These are phyloP conservation scores for Cercospora sp. DNA, from an alignment of 2,329 filamentous ascomycete species.

Conservation along the genomic window DNA sequence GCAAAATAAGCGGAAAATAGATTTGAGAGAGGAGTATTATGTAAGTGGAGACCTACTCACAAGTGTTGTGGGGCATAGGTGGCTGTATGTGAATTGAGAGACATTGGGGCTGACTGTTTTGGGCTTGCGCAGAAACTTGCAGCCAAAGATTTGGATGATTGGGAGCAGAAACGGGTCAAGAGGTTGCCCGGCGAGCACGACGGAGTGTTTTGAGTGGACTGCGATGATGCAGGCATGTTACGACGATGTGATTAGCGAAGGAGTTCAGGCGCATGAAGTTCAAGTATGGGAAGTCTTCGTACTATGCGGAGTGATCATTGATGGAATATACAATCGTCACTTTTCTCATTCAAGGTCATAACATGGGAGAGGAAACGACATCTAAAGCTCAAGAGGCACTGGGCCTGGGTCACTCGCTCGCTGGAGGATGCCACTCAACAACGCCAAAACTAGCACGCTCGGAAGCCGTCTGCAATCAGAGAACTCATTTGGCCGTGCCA, in stretches of 20 bases:
- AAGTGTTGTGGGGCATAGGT: no score
- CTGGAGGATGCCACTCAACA: slow-evolving; percentile 2
- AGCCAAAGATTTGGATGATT: slow-evolving; percentile 88
- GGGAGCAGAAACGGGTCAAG: slow-evolving; percentile 95
- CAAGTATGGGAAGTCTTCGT: background rate
- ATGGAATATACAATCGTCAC: background rate
- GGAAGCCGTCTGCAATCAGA: background rate
- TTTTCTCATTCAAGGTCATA: background rate
- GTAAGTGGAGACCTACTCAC: slow-evolving; percentile 36
- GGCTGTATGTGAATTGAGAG: no score
- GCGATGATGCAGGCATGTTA: background rate
- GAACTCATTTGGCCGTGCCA: slow-evolving; percentile 17
- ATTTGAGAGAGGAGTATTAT: slow-evolving; percentile 84
- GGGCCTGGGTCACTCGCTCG: background rate
- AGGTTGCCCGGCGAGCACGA: slow-evolving; percentile 87
- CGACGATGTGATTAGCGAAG: background rate
- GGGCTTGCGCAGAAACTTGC: slow-evolving; percentile 63
- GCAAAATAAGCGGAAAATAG: slow-evolving; percentile 67
- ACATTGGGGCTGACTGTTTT: slow-evolving; percentile 13
- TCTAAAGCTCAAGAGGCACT: slow-evolving; percentile 2
- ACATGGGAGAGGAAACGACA: background rate
- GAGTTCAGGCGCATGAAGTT: background rate
- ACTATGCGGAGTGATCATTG: background rate
- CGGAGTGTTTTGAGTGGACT: slow-evolving; percentile 63
- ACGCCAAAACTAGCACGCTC: slow-evolving; percentile 18